Conservation (phyloP, 169 alveolate genomes). For the Neospora caninum region DNA sequence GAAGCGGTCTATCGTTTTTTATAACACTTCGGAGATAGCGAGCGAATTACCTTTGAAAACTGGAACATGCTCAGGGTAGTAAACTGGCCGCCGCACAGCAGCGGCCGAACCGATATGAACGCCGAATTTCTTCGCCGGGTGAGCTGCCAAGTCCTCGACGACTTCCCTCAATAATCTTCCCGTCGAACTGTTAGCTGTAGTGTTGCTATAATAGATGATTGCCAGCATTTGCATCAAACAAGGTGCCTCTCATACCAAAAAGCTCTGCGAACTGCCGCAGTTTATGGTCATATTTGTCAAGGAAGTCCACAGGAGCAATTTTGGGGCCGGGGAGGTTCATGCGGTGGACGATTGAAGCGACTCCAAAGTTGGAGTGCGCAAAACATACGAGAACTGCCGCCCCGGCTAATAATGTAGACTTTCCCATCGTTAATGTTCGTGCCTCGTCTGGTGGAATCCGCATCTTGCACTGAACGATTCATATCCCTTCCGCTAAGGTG, state of each 20-base stretch:
- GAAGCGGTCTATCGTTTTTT: not conserved
- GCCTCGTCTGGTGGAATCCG: too few relatives aligned
- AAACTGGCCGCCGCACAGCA: slow-evolving; percentile 21
- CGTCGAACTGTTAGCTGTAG: slow-evolving; percentile 13
- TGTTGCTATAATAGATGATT: too few relatives aligned
- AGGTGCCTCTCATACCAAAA: slow-evolving; percentile 13
- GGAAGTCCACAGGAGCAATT: slow-evolving; percentile 18
- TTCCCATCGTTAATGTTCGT: not conserved
- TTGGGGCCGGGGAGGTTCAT: not conserved
- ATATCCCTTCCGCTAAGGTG: too few relatives aligned
- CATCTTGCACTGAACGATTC: too few relatives aligned
- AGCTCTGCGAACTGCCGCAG: slow-evolving; percentile 26
- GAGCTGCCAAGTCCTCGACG: slow-evolving; percentile 13
- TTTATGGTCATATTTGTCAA: slow-evolving; percentile 26
- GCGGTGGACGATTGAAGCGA: not conserved
- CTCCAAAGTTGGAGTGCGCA: not conserved
- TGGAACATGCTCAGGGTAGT: not conserved
- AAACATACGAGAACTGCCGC: not conserved
- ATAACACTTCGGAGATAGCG: too few relatives aligned
- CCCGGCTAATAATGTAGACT: not conserved
- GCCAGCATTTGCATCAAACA: not conserved
- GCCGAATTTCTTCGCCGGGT: not conserved
- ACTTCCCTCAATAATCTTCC: slow-evolving; percentile 41
- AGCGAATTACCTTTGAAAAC: not conserved
- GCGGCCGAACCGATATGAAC: slow-evolving; percentile 3